Evolutionary conservation across 2,329 filamentous ascomycete species (phyloP), one percentile per base, ranked within the genome.

Genomic region (Fusarium falciforme): DNA sequence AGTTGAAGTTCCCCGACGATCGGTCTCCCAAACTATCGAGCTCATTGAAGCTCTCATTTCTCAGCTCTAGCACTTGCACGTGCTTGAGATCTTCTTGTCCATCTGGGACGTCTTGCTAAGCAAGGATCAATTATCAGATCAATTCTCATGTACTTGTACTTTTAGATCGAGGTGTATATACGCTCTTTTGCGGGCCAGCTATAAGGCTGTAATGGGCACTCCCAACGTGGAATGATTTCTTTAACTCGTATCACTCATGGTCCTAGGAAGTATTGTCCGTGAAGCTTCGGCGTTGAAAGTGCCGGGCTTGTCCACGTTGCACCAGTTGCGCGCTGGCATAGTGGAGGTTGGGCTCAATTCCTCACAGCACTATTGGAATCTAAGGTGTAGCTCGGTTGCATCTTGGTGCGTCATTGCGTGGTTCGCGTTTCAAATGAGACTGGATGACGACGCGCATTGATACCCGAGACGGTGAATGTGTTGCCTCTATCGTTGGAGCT

Each of bases 91-190:
- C 20, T 63, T 47, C 38, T 25, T 16, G 68, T 74, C 65, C 64
- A 65, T 61, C 42, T 66, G 54, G 64, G 72, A 66, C 72, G 64
- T 59, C 33, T 75, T 75, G 72, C 65, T 36, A 63, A 57, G 68
- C 72, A 60, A 75, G 49, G 33, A 63, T 74, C 68, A 66, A 62
- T 68, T 74, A 69, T 63, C 54, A 60, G 71, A 66, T 70, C 68
- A 72, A 74, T 72, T 74, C n/a, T 69, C 65, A 72, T 74, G 72
- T 74, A 74, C 62, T 74, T 74, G 68, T 74, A 74, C 35, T 72
- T 72, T 74, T 75, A 70, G 64, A 69, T 66, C 61, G 61, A 74
- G 65, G 58, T 74, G 72, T 74, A 74, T 74, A 33, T 72, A 74
- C 68, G 55, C 66, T 74, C 71, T 20, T 64, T 74, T 72, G 38